A percentile compares a stretch with the other conserved stretches of the same genome.
Evolutionary conservation across 768 basidiomycete species (phyloP).

Genomic region (Mycena leptocephala): DNA sequence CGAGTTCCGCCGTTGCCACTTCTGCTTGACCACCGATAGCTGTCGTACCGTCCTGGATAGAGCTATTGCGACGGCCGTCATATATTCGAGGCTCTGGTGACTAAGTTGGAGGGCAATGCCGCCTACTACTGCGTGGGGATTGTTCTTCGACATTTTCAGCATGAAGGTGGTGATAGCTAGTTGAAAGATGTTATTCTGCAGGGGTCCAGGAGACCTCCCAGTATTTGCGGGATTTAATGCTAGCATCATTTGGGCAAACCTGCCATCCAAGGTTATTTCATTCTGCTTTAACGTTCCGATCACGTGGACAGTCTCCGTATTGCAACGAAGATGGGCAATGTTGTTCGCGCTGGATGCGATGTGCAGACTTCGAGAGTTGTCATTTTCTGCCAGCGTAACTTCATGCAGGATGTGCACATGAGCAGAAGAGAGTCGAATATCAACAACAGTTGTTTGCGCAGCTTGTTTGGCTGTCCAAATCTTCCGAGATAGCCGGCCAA

Average conservation of each 20-base stretch:
- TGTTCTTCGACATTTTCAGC: conserved; percentile 13
- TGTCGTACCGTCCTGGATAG: conserved; percentile 44
- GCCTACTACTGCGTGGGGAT: conserved; percentile 16
- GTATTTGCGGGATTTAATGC: conserved; percentile 4
- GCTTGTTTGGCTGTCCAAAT: conserved; percentile 42
- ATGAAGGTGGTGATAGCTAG: conserved; percentile 2
- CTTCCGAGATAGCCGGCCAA: conserved; percentile 57
- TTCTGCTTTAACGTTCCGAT: background rate
- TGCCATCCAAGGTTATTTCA: conserved; percentile 1
- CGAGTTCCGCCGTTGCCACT: conserved; percentile 48
- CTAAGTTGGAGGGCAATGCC: conserved; percentile 45
- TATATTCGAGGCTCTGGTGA: conserved; percentile 62
- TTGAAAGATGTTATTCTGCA: background rate
- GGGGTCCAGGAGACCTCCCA: background rate
- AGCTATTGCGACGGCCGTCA: conserved; percentile 52
- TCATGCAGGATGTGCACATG: conserved; percentile 66
- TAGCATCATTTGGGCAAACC: conserved; percentile 10
- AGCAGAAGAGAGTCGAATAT: conserved; percentile 58
- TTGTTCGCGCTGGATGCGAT: conserved; percentile 23
- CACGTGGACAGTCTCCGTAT: conserved; percentile 19
- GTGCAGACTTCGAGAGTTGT: conserved; percentile 42
- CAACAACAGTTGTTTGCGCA: conserved; percentile 51
- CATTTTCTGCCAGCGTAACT: conserved; percentile 54
- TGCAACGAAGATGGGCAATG: conserved; percentile 12
- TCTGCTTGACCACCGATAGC: conserved; percentile 42